These are phyloP conservation scores for Stenocarpella maydis DNA, from an alignment of 2,329 filamentous ascomycete genomes.

Conservation along the genomic window DNA sequence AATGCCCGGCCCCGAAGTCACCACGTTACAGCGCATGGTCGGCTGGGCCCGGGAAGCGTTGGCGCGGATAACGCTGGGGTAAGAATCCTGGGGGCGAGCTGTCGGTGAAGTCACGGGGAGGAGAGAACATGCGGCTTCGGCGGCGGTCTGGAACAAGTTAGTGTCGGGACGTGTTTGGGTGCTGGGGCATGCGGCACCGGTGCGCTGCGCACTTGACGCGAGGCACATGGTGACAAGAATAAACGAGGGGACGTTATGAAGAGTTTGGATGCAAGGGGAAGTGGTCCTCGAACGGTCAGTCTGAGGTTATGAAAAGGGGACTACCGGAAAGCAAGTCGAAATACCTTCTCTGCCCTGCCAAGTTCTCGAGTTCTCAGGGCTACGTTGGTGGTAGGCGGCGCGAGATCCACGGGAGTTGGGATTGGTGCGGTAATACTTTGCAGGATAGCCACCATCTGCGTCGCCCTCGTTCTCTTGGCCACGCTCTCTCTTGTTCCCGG, in stretches of 20 bases:
- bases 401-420: background rate
- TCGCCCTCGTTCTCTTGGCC: background rate
- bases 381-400: background rate
- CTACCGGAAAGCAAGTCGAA: too few relatives aligned
- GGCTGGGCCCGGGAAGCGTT: background rate
- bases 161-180: background rate
- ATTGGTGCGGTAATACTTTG: background rate
- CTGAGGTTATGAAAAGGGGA: background rate
- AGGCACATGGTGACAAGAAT: too few relatives aligned
- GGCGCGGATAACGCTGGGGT: background rate
- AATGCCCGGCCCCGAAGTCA: background rate
- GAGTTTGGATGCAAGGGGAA: background rate
- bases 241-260: background rate
- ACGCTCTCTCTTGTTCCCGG: background rate
- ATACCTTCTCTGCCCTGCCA: conserved; percentile 1
- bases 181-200: background rate
- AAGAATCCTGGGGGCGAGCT: background rate
- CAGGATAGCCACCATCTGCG: background rate
- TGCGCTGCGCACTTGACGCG: background rate
- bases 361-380: background rate
- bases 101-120: background rate
- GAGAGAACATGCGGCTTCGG: background rate
- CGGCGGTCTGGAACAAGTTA: background rate
- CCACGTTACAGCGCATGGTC: background rate
- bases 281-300: background rate